These are phyloP conservation scores for Picea mariana DNA, from an alignment of 83 land plant genomes.

Conservation along the genomic window DNA sequence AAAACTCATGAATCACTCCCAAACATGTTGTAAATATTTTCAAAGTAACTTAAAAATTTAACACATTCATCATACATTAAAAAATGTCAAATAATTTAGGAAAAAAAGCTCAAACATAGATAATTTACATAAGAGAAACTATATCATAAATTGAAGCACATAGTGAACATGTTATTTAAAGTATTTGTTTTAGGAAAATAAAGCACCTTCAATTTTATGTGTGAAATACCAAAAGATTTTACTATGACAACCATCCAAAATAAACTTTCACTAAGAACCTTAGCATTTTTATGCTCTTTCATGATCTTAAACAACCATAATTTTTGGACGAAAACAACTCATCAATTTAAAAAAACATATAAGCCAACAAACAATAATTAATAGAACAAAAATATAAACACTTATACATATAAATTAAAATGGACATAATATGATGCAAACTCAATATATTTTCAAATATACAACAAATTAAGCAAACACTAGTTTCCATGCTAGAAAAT, in stretches of 20 bases:
- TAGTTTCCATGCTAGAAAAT: background rate
- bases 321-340: background rate
- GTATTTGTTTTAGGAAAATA: no score
- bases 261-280: constrained; percentile 94
- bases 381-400: constrained; percentile 12
- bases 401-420: no score
- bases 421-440: background rate
- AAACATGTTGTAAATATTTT: no score
- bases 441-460: background rate
- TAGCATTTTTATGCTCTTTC: constrained; percentile 99
- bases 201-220: constrained; percentile 82
- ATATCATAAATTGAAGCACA: no score
- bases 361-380: background rate
- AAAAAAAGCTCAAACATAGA: no score
- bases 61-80: background rate
- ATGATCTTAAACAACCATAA: constrained; percentile 85
- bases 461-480: background rate
- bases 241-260: constrained; percentile 93
- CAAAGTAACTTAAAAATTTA: no score
- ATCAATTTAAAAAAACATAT: no score
- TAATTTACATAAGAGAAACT: no score
- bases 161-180: no score
- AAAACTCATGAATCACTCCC: no score
- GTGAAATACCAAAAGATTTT: constrained; percentile 89
- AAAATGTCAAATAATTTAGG: no score